phyloP scores from a whole-genome alignment of 1,139 yeast genomes.

The Citeromyces siamensis region DNA sequence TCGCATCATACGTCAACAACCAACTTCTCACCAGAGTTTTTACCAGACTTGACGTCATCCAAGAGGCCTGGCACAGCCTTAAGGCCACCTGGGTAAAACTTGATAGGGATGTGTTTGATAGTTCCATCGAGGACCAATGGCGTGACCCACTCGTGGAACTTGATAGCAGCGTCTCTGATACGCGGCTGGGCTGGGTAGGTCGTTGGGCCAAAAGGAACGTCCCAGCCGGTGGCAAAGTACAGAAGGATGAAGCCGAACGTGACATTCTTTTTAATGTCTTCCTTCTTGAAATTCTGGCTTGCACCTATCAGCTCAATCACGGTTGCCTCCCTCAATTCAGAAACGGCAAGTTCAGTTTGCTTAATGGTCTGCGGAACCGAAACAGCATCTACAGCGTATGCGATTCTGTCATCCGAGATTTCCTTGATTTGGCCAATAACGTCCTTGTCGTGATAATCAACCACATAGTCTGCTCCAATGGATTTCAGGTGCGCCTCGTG shows the following conservation, averaged over 20 bases:
- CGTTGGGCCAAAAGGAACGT: conserved; percentile 12
- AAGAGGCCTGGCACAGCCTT: conserved; percentile 20
- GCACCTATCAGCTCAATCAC: conserved; percentile 23
- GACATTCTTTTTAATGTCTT: conserved; percentile 15
- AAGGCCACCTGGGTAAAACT: conserved; percentile 23
- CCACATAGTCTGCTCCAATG: conserved; percentile 46
- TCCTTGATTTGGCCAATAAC: conserved; percentile 35
- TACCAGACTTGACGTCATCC: conserved; percentile 15
- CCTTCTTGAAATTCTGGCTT: conserved; percentile 12
- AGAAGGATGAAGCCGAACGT: conserved; percentile 21
- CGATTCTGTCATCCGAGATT: conserved; percentile 26
- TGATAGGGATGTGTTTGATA: conserved; percentile 21
- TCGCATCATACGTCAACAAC: conserved; percentile 13
- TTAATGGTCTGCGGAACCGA: conserved; percentile 28
- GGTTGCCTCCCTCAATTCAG: conserved; percentile 20
- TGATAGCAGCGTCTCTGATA: conserved; percentile 7
- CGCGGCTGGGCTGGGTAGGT: conserved; percentile 14
- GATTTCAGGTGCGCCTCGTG: conserved; percentile 28
- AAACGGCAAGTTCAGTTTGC: conserved; percentile 29
- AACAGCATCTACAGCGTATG: conserved; percentile 46
- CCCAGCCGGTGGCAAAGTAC: conserved; percentile 23
- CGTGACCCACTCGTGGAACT: conserved; percentile 9
- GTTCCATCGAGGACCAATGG: conserved; percentile 11
- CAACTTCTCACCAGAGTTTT: conserved; percentile 27
- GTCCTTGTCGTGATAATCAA: conserved; percentile 48